phyloP scores from a whole-genome alignment of 768 basidiomycete genomes.

The Ramaria rubella region DNA sequence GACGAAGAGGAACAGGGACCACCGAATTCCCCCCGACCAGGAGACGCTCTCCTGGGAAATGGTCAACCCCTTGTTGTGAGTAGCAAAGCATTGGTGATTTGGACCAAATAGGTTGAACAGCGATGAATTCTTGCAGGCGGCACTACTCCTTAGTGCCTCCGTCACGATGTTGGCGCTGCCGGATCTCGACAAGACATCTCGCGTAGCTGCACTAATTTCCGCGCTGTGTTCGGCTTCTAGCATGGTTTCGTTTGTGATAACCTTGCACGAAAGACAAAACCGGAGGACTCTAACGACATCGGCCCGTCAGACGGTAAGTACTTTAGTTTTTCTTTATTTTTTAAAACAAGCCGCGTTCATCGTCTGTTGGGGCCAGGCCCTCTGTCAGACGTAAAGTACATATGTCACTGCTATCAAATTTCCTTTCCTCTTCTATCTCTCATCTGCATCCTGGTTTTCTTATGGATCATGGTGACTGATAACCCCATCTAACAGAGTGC shows the following conservation, averaged over 20 bases:
- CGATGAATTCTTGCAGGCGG: slow-evolving; percentile 46
- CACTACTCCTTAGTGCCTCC: slow-evolving; percentile 72
- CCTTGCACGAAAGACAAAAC: slow-evolving; percentile 40
- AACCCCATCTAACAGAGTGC: slow-evolving; percentile 50
- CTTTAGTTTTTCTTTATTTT: background rate
- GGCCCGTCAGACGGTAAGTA: slow-evolving; percentile 27
- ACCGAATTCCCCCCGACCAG: slow-evolving; percentile 40
- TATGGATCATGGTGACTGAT: no score
- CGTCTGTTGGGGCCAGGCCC: no score
- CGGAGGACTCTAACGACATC: background rate
- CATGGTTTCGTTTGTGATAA: slow-evolving; percentile 61
- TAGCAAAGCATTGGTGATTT: background rate
- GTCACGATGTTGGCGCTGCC: slow-evolving; percentile 78
- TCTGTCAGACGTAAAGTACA: no score
- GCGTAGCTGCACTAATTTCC: slow-evolving; percentile 60
- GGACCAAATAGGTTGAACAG: background rate
- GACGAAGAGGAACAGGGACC: slow-evolving; percentile 39
- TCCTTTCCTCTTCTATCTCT: background rate
- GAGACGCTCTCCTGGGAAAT: slow-evolving; percentile 53
- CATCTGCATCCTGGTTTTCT: slow-evolving; percentile 1
- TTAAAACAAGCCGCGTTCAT: background rate
- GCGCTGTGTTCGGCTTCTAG: slow-evolving; percentile 63
- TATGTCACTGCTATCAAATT: slow-evolving; percentile 2
- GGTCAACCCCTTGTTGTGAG: slow-evolving; percentile 23
- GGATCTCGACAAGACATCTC: slow-evolving; percentile 56